Evolutionary conservation across 306 rosid species (phyloP), one percentile per base, ranked within the genome.

Genomic region (Malus orientalis): DNA sequence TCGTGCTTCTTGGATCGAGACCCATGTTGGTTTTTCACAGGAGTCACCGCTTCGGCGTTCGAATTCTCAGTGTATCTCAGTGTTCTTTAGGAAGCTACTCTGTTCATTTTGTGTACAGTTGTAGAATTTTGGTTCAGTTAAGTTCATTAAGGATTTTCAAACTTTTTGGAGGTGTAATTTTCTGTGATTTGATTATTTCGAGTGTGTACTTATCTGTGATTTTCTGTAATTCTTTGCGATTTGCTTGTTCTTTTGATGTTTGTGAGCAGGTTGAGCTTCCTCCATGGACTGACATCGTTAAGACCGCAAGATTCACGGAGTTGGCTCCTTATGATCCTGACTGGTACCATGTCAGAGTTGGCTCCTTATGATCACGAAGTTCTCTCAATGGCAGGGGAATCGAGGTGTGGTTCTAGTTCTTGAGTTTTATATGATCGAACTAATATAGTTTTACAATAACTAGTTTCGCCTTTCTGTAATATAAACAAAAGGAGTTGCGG

Each of bases 241-340:
- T 11, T 15, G 14, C 4, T 19, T 14, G 5, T 49, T 36, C 40
- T 36, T 19, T 11, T 30, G 11, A 40, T n/a, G 10, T n/a, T 7
- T 3, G 3, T 22, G 42, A 25, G 55, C 70, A 87, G 91, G 29
- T 87, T 22, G 91, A 87, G 65, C 87, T 87, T 36, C 91, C 91
- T 15, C 82, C 80, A 1, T 87, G 88, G 88, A 85, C 88, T 11
- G 91, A 87, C 74, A 83, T 87, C 18, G 91, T 87, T 6, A 87
- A 87, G 80, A 87, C 91, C 69, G 91, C 84, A 3, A 78, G 25
- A n/a, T 87, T 87, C 57, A 85, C 85, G 77, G 91, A 87, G 74
- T 70, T 87, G 20, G 91, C 91, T 45, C 91, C 91, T 10, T 85
- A 87, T 80, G 91, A 87, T 45, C 82, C 87, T n/a, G 88, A 87